phyloP scores from a whole-genome alignment of 257 asterid genomes.

The Solanum etuberosum region DNA sequence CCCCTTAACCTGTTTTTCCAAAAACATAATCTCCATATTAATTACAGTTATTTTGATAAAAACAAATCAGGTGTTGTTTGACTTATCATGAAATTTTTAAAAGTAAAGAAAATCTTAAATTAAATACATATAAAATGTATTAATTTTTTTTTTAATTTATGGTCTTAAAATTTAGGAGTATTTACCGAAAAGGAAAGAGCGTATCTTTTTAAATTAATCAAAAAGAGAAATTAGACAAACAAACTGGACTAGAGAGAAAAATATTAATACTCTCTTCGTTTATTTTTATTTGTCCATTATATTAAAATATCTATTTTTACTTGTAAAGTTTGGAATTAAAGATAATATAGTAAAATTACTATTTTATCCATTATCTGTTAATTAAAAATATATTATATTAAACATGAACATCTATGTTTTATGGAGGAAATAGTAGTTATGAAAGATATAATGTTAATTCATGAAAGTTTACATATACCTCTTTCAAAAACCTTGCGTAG shows the following conservation, averaged over 20 bases:
- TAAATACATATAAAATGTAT: background rate
- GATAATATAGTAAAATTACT: background rate
- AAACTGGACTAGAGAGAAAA: background rate
- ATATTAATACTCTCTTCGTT: accelerated
- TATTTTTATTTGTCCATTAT: background rate
- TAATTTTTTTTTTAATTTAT: no score
- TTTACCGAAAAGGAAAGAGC: background rate
- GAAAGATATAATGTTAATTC: background rate
- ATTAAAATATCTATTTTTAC: background rate
- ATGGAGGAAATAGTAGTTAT: background rate
- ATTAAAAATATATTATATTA: no score
- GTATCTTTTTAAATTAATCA: background rate
- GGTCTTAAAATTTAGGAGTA: background rate
- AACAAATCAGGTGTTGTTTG: background rate
- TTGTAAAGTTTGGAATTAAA: background rate
- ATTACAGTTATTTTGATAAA: background rate
- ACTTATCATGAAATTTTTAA: background rate
- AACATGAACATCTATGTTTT: background rate
- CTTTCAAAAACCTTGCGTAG: conserved; percentile 74
- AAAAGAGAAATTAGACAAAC: background rate
- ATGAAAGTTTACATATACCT: conserved; percentile 26
- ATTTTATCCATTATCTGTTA: background rate
- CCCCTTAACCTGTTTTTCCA: conserved; percentile 42
- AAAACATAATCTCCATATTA: background rate
- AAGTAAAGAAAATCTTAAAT: background rate